A percentile compares a stretch with the other conserved stretches of the same genome.
Evolutionary conservation across 176 grass and related monocot genomes (phyloP).

Genomic region (Alopecurus myosuroides): DNA sequence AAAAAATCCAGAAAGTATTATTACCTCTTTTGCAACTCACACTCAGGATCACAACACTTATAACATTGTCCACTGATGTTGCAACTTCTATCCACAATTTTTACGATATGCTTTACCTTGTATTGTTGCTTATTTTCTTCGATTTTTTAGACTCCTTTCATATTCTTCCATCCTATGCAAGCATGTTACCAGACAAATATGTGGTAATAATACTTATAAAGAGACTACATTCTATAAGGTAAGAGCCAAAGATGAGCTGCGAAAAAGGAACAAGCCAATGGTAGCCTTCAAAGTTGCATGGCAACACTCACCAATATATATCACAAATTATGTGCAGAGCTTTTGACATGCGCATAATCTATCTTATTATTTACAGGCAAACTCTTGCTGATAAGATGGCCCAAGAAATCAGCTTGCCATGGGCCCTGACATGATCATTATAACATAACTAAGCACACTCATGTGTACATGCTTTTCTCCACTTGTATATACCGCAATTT

Average conservation of each 20-base stretch:
- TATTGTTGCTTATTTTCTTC: no score
- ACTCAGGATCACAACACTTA: no score
- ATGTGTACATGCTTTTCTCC: constrained; percentile 14
- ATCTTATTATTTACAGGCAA: constrained; percentile 34
- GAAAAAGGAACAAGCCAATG: not conserved
- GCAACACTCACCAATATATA: constrained; percentile 9
- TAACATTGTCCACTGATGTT: not conserved
- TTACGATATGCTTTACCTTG: no score
- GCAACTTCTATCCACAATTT: not conserved
- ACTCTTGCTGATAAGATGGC: not conserved
- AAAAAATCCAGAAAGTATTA: not conserved
- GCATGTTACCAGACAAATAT: no score
- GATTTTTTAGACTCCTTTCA: no score
- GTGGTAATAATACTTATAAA: not conserved
- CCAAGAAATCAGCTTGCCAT: not conserved
- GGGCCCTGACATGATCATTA: not conserved
- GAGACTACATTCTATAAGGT: not conserved
- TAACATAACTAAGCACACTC: not conserved
- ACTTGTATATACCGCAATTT: constrained; percentile 7
- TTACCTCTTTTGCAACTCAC: not conserved
- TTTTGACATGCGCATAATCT: constrained; percentile 12
- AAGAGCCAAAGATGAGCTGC: not conserved
- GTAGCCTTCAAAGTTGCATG: not conserved
- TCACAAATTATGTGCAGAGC: not conserved
- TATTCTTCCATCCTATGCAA: no score